Evolutionary conservation across 106 monocot genomes (phyloP), one percentile per base, ranked within the genome.

Genomic region (Phalaenopsis aphrodite): DNA sequence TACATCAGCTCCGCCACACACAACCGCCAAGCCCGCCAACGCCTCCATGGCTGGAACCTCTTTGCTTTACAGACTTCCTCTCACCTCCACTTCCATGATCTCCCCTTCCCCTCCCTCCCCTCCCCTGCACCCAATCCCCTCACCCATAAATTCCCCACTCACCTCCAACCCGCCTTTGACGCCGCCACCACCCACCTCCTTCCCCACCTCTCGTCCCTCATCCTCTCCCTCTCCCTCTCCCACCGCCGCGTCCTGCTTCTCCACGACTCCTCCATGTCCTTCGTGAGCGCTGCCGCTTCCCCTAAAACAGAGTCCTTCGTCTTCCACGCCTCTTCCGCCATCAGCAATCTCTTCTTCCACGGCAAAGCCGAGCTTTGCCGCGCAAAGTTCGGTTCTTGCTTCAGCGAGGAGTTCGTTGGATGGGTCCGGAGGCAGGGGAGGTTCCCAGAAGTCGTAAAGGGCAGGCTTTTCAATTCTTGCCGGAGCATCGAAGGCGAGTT

Each of bases 191-290:
- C 72, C 16, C 42, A 12, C 3, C 49, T 83, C 46, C 64, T 88
- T 1, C 46, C 17, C 45, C 85, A 82, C 14, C 80, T 84, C 64
- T 3, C 78, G 41, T 75, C 83, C 79, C 79, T 87, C 48, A 85
- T 89, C 76, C 74, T 73, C 85, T 75, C 83, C 80, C 80, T 87
- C 76, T 73, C 87, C n/a, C 18, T 76, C 55, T 52, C 78, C 38
- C 18, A 72, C 46, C 78, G 87, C 72, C 85, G 91, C 1, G 82
- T 93, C 68, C 81, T 79, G 37, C 80, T 91, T 77, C 65, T 93
- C 71, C 89, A 90, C 78, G 90, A 93, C 88, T 90, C 90, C 23
- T 36, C 84, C 84, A 94, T 94, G 91, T 79, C 94, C 55, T 91
- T 89, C 89, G 87, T 86, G 18, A 83, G 72, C 77, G 3, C 11